Conservation (phyloP, 75 land plant species). For the Cupressus sempervirens region DNA sequence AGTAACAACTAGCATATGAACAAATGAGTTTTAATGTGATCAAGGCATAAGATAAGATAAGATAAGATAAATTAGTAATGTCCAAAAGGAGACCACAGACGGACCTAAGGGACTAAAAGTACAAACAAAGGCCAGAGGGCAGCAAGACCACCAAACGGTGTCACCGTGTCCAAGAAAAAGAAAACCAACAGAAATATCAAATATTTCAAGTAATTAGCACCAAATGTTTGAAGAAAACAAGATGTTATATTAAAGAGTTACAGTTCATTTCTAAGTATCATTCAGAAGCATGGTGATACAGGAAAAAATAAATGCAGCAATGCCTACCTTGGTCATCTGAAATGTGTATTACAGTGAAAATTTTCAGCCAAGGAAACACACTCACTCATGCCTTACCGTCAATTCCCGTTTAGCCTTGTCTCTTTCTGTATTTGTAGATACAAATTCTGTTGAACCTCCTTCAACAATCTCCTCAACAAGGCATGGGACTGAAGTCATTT, state of each 20-base stretch:
- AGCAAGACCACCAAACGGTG: no score
- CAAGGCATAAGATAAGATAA: neutral
- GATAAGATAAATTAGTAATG: no score
- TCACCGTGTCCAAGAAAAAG: no score
- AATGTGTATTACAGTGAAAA: no score
- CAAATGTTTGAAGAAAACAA: neutral
- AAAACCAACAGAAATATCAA: no score
- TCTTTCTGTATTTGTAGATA: neutral
- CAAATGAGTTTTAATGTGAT: neutral
- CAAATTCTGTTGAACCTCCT: conserved; percentile 7
- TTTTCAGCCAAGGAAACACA: neutral
- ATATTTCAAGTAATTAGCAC: neutral
- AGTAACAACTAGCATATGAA: neutral
- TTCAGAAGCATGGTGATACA: neutral
- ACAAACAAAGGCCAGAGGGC: no score
- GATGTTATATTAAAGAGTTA: neutral
- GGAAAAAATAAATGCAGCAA: neutral
- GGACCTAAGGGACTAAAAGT: no score
- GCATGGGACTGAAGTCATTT: conserved; percentile 27
- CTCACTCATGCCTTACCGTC: neutral
- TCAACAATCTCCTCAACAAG: conserved; percentile 29
- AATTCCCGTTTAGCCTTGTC: neutral
- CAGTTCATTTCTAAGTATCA: neutral
- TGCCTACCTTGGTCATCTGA: neutral
- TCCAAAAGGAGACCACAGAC: no score